Evolutionary conservation across 768 basidiomycete genomes (phyloP), one percentile per base, ranked within the genome.

Genomic region (Suillus fuscotomentosus): DNA sequence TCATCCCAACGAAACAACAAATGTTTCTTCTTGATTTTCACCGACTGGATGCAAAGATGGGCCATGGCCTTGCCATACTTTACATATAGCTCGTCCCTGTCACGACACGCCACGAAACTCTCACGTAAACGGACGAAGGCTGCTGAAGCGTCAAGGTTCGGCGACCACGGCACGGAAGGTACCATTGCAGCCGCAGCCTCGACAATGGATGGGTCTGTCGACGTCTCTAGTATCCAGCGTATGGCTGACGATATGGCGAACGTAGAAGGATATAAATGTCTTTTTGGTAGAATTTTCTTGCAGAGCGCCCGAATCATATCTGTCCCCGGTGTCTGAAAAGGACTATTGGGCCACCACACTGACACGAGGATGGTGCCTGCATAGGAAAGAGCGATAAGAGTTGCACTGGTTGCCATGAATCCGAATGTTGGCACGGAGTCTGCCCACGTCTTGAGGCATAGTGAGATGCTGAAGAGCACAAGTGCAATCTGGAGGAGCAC

Each of bases 401-500:
- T 27, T 27, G 27, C 27, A 27, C 27, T 27, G 27, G 27, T 27
- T 27, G 27, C 27, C 27, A 27, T 27, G 27, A 27, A 27, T 27
- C 27, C 27, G 27, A 27, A 27, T 27, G 27, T 27, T 27, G 27
- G 27, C 27, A 27, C 27, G 27, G 3, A 3, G 1, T 27, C 27
- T 3, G 27, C 27, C 27, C 27, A 27, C 27, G 36, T 9, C 7
- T 36, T 36, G 36, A 36, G 7, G 9, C 67, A 39, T 45, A 72
- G 62, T 7, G 71, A 47, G 20, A 67, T 51, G 10, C 57, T 36
- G 45, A 72, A 71, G 27, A 72, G 48, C 17, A 72, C 31, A 34
- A 72, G 64, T 0, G 70, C 69, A 34, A 71, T 38, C 64, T 72
- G 69, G 45, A 71, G 62, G 6, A 71, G 55, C 8, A 65, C 60